Base-by-base conservation (phyloP, 495 filamentous ascomycete genomes). In the Penicillium waksmanii region DNA sequence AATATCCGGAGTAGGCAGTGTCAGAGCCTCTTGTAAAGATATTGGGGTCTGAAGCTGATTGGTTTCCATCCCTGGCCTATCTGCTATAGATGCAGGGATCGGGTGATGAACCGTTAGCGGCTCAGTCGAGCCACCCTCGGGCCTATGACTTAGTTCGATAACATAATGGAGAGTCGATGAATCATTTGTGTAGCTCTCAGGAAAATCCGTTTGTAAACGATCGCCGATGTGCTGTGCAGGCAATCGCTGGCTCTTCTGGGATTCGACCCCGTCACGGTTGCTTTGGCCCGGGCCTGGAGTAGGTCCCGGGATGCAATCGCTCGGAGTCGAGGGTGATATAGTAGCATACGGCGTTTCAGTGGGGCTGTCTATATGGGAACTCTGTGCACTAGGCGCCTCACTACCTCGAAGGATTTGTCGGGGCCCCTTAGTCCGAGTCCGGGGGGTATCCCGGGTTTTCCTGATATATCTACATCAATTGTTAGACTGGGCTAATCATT, bases 41-140 rank as follows among this genome's bases (percentile, higher is more conserved):
- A 62, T 40, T 34, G 48, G 54, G n/a, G 42, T 51, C 31, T 31
- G 18, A 27, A 48, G 46, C n/a, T 48, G 43, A 25, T 27, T 49
- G 6, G 44, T 46, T 19, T 53, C 38, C 31, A 42, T 38, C 19
- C 25, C 44, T 40, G 52, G 25, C 44, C 44, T 43, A 36, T 51
- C 52, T 47, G 43, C 46, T 17, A 61, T 61, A 15, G 58, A 61
- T 33, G 51, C 51, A 21, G 58, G 58, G 40, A 61, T 61, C 3
- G 51, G 58, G 23, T 61, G 48, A 33, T 55, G 58, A 11, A 61
- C 58, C 33, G 44, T 61, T 17, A 61, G 33, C 11, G 58, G 58
- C 15, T 55, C 51, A n/a, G 58, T 31, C 3, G 44, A 60, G 35
- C 50, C 40, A 36, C 50, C 56, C 15, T 42, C 35, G 10, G 56